Percentiles rank a stretch among this genome's conserved stretches.
Evolutionary conservation across 2,329 filamentous ascomycete genomes (phyloP).

Genomic region (Coccinonectria pachysandricola): DNA sequence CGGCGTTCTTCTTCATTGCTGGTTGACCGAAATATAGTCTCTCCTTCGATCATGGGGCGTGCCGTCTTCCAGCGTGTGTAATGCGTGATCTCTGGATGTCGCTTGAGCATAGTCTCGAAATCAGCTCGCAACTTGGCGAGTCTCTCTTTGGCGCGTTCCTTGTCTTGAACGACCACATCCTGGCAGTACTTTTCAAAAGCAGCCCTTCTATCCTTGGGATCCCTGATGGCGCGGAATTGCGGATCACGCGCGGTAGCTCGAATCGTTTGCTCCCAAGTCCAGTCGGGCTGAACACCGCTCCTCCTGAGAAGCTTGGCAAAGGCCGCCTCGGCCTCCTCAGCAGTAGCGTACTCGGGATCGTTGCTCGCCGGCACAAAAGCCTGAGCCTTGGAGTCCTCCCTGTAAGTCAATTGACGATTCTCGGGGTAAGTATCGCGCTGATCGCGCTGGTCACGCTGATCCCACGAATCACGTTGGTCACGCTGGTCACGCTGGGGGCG

Average conservation of each 20-base stretch:
- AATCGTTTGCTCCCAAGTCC: constrained; percentile 86
- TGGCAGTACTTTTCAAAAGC: constrained; percentile 94
- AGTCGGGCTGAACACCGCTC: constrained; percentile 78
- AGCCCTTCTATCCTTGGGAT: constrained; percentile 79
- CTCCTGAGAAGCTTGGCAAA: constrained; percentile 85
- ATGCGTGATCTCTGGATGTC: constrained; percentile 93
- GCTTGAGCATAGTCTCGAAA: constrained; percentile 91
- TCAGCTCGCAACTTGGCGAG: constrained; percentile 84
- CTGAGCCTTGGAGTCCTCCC: constrained; percentile 45
- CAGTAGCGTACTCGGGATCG: constrained; percentile 68
- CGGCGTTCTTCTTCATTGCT: constrained; percentile 79
- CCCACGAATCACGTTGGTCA: constrained; percentile 11
- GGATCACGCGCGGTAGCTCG: constrained; percentile 79
- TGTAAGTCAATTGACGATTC: constrained; percentile 47
- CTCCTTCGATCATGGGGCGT: constrained; percentile 83
- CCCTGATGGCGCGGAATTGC: constrained; percentile 86
- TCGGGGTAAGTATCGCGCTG: constrained; percentile 36
- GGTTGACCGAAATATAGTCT: constrained; percentile 90
- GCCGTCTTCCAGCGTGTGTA: constrained; percentile 97
- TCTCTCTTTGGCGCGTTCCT: constrained; percentile 87
- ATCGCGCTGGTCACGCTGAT: constrained; percentile 21
- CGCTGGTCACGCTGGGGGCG: constrained; percentile 21
- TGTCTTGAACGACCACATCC: constrained; percentile 83
- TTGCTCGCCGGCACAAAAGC: constrained; percentile 52
- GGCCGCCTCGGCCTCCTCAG: constrained; percentile 84